Evolutionary conservation across 108 stramenopile species (phyloP).

Genomic region (Skeletonema costatum): DNA sequence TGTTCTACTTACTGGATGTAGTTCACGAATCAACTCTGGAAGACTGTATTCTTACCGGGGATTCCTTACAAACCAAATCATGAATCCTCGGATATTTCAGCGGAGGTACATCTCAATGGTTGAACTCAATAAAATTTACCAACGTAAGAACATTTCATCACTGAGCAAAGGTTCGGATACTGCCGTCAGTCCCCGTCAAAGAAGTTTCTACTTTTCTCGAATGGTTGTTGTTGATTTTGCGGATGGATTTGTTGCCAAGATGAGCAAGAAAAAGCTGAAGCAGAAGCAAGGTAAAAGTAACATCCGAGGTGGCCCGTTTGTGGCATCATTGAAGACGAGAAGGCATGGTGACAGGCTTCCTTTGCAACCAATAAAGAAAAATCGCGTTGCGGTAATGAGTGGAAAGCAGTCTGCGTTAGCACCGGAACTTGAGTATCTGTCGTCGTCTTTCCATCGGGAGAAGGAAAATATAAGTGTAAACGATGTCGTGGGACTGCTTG

Average conservation of each 20-base stretch:
- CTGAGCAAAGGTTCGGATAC: not conserved
- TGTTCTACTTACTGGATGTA: slow-evolving; percentile 31
- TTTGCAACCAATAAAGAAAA: slow-evolving; percentile 3
- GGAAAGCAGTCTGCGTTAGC: not conserved
- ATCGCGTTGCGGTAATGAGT: not conserved
- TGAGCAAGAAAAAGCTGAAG: not conserved
- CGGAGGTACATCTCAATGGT: slow-evolving; percentile 30
- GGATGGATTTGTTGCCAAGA: slow-evolving; percentile 3
- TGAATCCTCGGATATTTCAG: slow-evolving; percentile 22
- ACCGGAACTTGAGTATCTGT: not conserved
- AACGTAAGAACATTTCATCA: not conserved
- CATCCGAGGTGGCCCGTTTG: slow-evolving; percentile 18
- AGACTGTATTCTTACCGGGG: slow-evolving; percentile 26
- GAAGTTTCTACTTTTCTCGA: slow-evolving; percentile 7
- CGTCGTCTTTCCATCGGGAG: not conserved
- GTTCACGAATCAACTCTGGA: slow-evolving; percentile 3
- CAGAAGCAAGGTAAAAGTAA: not conserved
- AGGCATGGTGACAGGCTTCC: slow-evolving; percentile 18
- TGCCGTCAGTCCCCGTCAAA: not conserved
- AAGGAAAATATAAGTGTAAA: not conserved
- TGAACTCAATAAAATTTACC: slow-evolving; percentile 14
- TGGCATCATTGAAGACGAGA: slow-evolving; percentile 5
- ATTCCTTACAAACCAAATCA: slow-evolving; percentile 39
- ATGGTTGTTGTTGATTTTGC: slow-evolving; percentile 4
- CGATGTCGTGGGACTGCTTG: slow-evolving; percentile 2